Conservation (phyloP, 1,284 basidiomycete genomes). For the Exobasidium cylindrosporum region DNA sequence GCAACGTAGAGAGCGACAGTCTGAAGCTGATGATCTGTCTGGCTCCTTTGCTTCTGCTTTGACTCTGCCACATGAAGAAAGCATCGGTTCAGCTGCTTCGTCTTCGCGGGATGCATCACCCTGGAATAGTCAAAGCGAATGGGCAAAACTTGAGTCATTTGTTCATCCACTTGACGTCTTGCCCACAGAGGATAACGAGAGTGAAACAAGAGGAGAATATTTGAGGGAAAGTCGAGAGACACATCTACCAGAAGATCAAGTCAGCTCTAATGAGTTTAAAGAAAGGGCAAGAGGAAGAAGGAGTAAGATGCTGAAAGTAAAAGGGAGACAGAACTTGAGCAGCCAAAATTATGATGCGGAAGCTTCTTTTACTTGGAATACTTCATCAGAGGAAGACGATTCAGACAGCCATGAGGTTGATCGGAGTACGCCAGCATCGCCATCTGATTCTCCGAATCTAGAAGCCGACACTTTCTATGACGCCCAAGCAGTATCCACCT, state of each 20-base stretch:
- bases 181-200: background rate
- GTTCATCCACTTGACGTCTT: background rate
- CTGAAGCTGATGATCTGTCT: background rate
- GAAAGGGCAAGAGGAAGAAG: background rate
- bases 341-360: background rate
- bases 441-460: background rate
- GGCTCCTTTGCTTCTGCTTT: background rate
- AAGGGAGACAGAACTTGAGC: background rate
- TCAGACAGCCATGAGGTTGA: background rate
- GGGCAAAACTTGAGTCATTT: background rate
- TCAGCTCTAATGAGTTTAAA: background rate
- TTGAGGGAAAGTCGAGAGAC: background rate
- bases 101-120: too few relatives aligned
- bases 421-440: background rate
- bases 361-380: background rate
- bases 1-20: too few relatives aligned
- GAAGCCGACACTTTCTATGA: background rate
- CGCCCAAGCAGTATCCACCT: background rate
- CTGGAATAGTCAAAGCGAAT: background rate
- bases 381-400: background rate
- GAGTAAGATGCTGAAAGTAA: background rate
- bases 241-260: background rate
- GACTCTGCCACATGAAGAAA: background rate
- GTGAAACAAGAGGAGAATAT: too few relatives aligned
- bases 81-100: too few relatives aligned